Base-by-base conservation (phyloP, 192 early-diverging fungal genomes). In the Coemansia sp. region DNA sequence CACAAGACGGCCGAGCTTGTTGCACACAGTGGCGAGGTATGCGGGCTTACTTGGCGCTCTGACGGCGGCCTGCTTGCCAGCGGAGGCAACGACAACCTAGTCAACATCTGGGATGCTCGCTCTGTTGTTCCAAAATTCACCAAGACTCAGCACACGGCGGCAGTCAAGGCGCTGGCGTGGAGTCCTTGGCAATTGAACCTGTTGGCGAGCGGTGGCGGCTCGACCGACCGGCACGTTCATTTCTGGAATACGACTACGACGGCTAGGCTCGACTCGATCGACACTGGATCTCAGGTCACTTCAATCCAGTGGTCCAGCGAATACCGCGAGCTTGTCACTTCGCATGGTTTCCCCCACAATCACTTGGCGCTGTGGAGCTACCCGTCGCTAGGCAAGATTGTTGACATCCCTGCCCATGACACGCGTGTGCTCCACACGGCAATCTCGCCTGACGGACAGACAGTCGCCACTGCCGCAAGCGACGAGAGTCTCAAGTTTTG, bases 401-500 rank as follows among this genome's bases (percentile, higher is more conserved):
- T 88, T 10, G 89, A 92, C 17, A 89, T 98, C 36, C 90, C 90
- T 6, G 95, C 91, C 0, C 96, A 98, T 69, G 90, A 92, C 8
- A 87, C 86, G 5, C 89, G 97, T 15, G 91, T 99, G 3, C 77
- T 99, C 12, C 96, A 98, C 67, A 87, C 95, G 17, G 89, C 97
- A 4, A 76, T 94, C 55, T 94, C 92, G 36, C 96, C 96, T 6
- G 95, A 97, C 72, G 94, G 94, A 5, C 91, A 97, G 69, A 88
- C 89, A 4, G 86, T 99, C 13, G 95, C 96, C 6, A 98, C 94
- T 4, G 91, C 93, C 1, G 91, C 96, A 17, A 91, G 92, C 55
- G 97, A 99, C 76, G 93, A 96, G 64, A 96, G 93, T 36, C 77
- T 99, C 56, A 92, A 96, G 70, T 97, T 99, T 78, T 99, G 97